Evolutionary conservation across 352 stramenopile species (phyloP), one percentile per base, ranked within the genome.

Genomic region (Phytophthora europaea): DNA sequence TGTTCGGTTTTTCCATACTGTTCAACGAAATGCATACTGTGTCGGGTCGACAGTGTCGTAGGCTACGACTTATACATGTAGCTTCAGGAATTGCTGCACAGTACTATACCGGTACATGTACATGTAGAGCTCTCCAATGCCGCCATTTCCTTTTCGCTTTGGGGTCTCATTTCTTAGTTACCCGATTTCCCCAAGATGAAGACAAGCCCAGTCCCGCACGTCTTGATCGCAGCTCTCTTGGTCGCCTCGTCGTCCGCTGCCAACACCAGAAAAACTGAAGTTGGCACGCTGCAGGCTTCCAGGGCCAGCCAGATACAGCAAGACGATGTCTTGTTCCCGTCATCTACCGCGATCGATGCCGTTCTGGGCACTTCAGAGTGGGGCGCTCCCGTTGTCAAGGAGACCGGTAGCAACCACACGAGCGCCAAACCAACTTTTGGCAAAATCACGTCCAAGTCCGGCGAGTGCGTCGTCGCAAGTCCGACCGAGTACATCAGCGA

Each of bases 401-500:
- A 62, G n/a, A 75, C 61, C 3, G 51, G 52, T 4, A 61, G 61
- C 2, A 75, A 75, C 7, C 50, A 59, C 51, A 59, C 33, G 20
- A 61, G 53, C 28, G 28, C 33, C 10, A 47, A 64, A 10, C 55
- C 68, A 0, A 76, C 64, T 3, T 69, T 76, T 15, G 70, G 64
- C n/a, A 64, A 73, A 22, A 40, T 72, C 20, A 73, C 64, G 4
- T 67, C 63, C 10, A 70, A 65, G 13, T 13, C 47, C 6, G 70
- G 70, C 2, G 61, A 62, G 20, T 70, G 67, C 28, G 61, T 75
- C 22, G 31, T 61, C 1, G 67, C 15, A 18, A 51, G 26, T 2
- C 67, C 61, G 4, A 62, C 47, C 15, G 67, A 70, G 43, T 75
- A 70, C 55, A 75, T 71, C 36, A 71, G 54, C 31, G 61, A 26